Evolutionary conservation across 495 filamentous ascomycete species (phyloP).

Genomic region (Tuber indicum): DNA sequence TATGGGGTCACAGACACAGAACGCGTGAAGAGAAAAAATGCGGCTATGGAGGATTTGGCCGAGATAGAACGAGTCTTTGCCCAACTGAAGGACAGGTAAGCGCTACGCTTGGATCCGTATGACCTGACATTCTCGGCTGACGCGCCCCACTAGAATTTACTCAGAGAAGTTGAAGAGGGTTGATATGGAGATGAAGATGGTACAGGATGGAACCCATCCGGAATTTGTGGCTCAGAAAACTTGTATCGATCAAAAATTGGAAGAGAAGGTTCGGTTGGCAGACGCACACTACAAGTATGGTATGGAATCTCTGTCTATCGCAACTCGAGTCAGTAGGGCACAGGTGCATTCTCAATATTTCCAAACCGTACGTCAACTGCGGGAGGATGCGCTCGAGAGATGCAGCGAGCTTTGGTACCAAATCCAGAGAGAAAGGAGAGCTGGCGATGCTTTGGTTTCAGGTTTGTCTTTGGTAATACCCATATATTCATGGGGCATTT

Average conservation of each 20-base stretch:
- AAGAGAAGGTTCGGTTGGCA: constrained; percentile 71
- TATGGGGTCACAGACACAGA: constrained; percentile 54
- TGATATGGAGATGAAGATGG: constrained; percentile 75
- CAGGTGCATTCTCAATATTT: constrained; percentile 81
- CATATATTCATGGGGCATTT: constrained; percentile 12
- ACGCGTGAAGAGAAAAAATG: constrained; percentile 55
- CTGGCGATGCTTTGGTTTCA: constrained; percentile 69
- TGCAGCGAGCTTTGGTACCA: constrained; percentile 82
- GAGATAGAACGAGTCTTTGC: constrained; percentile 78
- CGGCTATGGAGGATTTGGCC: constrained; percentile 70
- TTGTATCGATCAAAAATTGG: constrained; percentile 69
- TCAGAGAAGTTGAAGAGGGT: constrained; percentile 76
- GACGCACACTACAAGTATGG: constrained; percentile 64
- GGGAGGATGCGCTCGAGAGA: constrained; percentile 69
- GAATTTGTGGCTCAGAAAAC: constrained; percentile 80
- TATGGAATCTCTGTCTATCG: constrained; percentile 61
- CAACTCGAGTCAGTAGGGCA: constrained; percentile 68
- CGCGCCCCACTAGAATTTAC: constrained; percentile 57
- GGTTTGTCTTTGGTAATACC: constrained; percentile 53
- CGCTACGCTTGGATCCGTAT: constrained; percentile 26
- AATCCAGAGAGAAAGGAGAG: constrained; percentile 83
- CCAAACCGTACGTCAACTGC: constrained; percentile 70
- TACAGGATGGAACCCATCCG: constrained; percentile 66
- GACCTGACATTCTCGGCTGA: constrained; percentile 14
- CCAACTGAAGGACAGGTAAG: constrained; percentile 77